Conservation (phyloP, 1,284 basidiomycete genomes). For the Ustilago xerochloae region DNA sequence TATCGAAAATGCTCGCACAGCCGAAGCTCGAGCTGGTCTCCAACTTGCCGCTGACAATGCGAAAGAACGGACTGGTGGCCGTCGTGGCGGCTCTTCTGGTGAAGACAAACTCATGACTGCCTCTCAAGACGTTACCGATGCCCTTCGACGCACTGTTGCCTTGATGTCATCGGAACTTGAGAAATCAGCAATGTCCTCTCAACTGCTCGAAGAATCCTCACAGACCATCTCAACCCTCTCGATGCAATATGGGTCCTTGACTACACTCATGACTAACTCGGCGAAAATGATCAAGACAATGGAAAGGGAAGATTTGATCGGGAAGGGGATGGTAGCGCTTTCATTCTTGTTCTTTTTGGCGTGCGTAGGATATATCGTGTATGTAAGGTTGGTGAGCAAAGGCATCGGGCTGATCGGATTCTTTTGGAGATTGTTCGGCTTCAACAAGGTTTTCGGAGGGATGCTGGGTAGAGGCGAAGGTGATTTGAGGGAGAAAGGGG, state of each 20-base stretch:
- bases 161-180: conserved; percentile 65
- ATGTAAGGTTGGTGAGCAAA: conserved; percentile 59
- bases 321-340: conserved; percentile 51
- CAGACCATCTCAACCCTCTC: conserved; percentile 53
- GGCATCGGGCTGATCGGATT: conserved; percentile 55
- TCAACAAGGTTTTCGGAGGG: conserved; percentile 39
- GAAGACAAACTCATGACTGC: conserved; percentile 61
- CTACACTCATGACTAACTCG: conserved; percentile 59
- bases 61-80: conserved; percentile 40
- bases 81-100: conserved; percentile 33
- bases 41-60: conserved; percentile 45
- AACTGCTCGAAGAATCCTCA: conserved; percentile 64
- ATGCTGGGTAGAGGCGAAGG: conserved; percentile 2
- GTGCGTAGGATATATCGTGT: conserved; percentile 63
- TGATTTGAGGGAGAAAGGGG: conserved; percentile 41
- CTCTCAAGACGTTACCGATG: conserved; percentile 61
- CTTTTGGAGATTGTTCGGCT: conserved; percentile 39
- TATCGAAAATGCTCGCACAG: conserved; percentile 30
- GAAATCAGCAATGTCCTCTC: conserved; percentile 63
- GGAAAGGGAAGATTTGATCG: conserved; percentile 64
- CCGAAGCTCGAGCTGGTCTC: conserved; percentile 26
- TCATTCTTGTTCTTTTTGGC: conserved; percentile 60
- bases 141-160: conserved; percentile 60
- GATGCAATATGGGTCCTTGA: conserved; percentile 60
- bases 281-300: conserved; percentile 62